Percentiles rank a stretch among this genome's conserved stretches.
Conservation (phyloP, 2,329 filamentous ascomycete species). For the Aspergillus pseudoviridinutans region DNA sequence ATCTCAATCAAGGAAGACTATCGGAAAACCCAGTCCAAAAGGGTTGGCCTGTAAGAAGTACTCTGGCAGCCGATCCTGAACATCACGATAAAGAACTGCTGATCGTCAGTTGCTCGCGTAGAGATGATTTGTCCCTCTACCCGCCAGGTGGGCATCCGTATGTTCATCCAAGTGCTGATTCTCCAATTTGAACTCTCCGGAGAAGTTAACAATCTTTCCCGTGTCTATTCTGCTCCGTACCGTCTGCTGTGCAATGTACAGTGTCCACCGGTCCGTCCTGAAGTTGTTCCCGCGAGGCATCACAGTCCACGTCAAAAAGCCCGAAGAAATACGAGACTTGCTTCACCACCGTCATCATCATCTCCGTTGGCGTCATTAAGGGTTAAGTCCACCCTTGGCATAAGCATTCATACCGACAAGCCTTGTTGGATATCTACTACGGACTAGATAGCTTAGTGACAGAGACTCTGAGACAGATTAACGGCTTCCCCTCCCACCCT, state of each 20-base stretch:
- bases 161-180: not conserved
- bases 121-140: not conserved
- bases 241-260: not conserved
- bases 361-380: not conserved
- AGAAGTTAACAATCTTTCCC: not conserved
- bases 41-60: not conserved
- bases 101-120: constrained; percentile 1
- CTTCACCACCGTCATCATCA: not conserved
- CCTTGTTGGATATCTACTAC: not conserved
- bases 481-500: not conserved
- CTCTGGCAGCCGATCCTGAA: constrained; percentile 8
- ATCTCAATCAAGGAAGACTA: not conserved
- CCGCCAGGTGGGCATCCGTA: not conserved
- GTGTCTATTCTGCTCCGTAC: not conserved
- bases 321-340: not conserved
- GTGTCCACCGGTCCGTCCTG: not conserved
- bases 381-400: not conserved
- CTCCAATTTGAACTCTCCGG: not conserved
- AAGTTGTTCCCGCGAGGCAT: not conserved
- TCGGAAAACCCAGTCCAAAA: not conserved
- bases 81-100: constrained; percentile 16
- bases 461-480: not conserved
- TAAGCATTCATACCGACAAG: not conserved
- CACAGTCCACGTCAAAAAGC: too few relatives aligned
- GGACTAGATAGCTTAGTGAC: too few relatives aligned